A percentile compares a stretch with the other conserved stretches of the same genome.
Conservation (phyloP, 2,329 filamentous ascomycete species). For the Nannizziopsis arthrosporioides region DNA sequence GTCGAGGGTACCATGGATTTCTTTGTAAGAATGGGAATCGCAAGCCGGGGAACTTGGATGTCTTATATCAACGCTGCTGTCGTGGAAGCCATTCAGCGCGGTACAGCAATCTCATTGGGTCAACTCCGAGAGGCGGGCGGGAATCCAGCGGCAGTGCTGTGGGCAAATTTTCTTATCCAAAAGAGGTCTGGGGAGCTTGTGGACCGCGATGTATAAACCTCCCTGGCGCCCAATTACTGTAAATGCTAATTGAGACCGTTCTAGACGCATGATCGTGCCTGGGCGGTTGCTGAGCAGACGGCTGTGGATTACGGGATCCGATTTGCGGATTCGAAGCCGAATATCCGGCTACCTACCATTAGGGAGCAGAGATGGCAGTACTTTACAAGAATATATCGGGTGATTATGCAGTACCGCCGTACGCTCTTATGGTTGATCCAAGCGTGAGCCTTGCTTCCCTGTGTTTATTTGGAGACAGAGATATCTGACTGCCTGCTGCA, state of each 20-base stretch:
- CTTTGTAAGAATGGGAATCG: slow-evolving; percentile 18
- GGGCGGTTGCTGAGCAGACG: slow-evolving; percentile 14
- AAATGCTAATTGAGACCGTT: background rate
- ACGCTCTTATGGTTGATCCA: slow-evolving; percentile 15
- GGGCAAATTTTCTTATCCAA: slow-evolving; percentile 16
- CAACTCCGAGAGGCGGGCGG: slow-evolving; percentile 12
- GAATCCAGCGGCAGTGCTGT: slow-evolving; percentile 14
- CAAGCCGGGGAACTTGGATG: slow-evolving; percentile 16
- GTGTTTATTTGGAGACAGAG: background rate
- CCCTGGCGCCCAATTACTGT: background rate
- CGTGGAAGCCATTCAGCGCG: slow-evolving; percentile 15
- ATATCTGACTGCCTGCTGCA: slow-evolving; percentile 7
- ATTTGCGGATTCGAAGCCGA: slow-evolving; percentile 10
- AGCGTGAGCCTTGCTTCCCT: slow-evolving; percentile 8
- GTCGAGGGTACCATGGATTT: slow-evolving; percentile 19
- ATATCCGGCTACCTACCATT: slow-evolving; percentile 7
- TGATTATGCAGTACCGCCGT: slow-evolving; percentile 14
- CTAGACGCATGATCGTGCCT: slow-evolving; percentile 14
- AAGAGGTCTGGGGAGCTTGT: slow-evolving; percentile 11
- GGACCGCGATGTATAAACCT: slow-evolving; percentile 12
- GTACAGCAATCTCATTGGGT: slow-evolving; percentile 15
- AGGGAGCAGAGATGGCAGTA: slow-evolving; percentile 12
- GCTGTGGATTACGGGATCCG: slow-evolving; percentile 14
- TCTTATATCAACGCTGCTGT: slow-evolving; percentile 18
- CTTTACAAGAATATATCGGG: slow-evolving; percentile 13